Evolutionary conservation across 2,329 filamentous ascomycete genomes (phyloP), one percentile per base, ranked within the genome.

Genomic region (Conoideocrella luteorostrata): DNA sequence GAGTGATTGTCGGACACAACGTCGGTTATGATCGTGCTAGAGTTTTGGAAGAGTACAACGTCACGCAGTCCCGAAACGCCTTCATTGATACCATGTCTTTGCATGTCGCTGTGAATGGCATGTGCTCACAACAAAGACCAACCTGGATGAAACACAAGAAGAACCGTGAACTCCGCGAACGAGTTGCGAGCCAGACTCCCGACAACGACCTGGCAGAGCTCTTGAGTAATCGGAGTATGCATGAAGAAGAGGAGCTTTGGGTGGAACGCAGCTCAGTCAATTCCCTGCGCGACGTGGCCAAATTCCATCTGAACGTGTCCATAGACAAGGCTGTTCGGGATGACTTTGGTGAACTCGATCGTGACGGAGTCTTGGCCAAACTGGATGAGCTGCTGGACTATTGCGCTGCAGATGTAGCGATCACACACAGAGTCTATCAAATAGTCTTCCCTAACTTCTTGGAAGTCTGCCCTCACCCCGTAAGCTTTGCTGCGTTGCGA

Each of bases 111-210:
- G 91, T 95, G 20, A 98, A 98, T 60, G 93, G 93, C 49, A 98
- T 98, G 93, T 98, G 93, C 65, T 97, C 93, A 18, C 84, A 86
- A 52, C 93, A 98, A 63, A 79, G 93, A 39, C 93, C 94, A 7
- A 95, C 88, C 0, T 98, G 93, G 93, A 89, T 96, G 83, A 94
- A 88, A 62, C 88, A 95, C 63, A 86, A 88, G 60, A 98, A 98
- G 68, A 88, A 84, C 51, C 77, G 84, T 46, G 91, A 97, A 58
- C 57, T 91, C 36, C 75, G 88, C 39, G 90, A 96, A 49, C 86
- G 84, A 56, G 81, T 91, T 38, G 78, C 86, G 5, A 82, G 74
- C 39, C 77, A 88, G 43, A 84, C 82, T 3, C 77, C 84, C 13
- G 84, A 83, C 43, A 68, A 79, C 6, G 86, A 93, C 50, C 65